phyloP scores from a whole-genome alignment of 345 rosid species.

The Arabidopsis arenosa region DNA sequence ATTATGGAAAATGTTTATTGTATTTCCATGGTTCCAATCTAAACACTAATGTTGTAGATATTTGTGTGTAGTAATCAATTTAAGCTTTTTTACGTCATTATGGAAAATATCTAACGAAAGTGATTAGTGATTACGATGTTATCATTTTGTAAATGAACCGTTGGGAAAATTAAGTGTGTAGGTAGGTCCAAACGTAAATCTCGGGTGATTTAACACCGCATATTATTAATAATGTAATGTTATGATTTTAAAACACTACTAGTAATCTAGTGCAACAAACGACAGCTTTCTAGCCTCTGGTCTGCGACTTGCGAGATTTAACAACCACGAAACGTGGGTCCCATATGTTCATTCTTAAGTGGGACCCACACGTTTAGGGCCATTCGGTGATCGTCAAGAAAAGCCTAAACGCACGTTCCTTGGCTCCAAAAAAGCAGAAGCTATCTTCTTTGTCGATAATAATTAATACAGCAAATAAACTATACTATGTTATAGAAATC shows the following conservation, averaged over 20 bases:
- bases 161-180: slow-evolving; percentile 15
- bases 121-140: slow-evolving; percentile 32
- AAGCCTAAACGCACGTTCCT: slow-evolving; percentile 38
- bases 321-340: slow-evolving; percentile 37
- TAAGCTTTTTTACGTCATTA: slow-evolving; percentile 10
- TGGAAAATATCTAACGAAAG: not conserved
- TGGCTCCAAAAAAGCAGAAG: slow-evolving; percentile 13
- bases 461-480: not conserved
- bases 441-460: slow-evolving; percentile 4
- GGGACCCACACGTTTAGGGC: slow-evolving; percentile 28
- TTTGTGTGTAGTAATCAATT: not conserved
- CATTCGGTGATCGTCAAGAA: slow-evolving; percentile 30
- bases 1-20: too few species aligned
- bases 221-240: not conserved
- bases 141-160: not conserved
- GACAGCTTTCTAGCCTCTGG: not conserved
- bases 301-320: slow-evolving; percentile 14
- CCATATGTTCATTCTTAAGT: not conserved
- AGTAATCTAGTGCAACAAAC: slow-evolving; percentile 30
- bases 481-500: not conserved
- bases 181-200: slow-evolving; percentile 19
- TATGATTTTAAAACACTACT: slow-evolving; percentile 16
- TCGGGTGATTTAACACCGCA: slow-evolving; percentile 29
- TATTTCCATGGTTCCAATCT: not conserved
- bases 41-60: not conserved